Base-by-base conservation (phyloP, 805 yeast species). In the Saccharomycopsis schoenii region DNA sequence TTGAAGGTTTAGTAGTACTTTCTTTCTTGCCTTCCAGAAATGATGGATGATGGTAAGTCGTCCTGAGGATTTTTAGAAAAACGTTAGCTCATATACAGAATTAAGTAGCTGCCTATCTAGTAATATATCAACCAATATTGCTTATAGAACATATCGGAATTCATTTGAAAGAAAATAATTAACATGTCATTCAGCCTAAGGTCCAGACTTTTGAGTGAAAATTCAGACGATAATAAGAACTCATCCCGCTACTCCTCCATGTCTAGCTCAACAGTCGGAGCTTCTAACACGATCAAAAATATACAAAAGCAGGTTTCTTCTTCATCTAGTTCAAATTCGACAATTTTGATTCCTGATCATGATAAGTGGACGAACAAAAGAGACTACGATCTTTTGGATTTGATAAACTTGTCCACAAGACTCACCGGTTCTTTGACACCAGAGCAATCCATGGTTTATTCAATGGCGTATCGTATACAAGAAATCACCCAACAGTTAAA, bases 401-500 rank as follows among this genome's bases (percentile, higher is more conserved):
- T 56, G 29, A 47, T 61, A 37, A 62, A 61, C 4, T 50, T 63
- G 56, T 80, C 84, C 1, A 74, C 81, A 0, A 67, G 68, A 12
- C 73, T 82, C 36, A 72, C 75, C 1, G 81, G 83, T 10, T 69
- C 77, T 0, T 67, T 84, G 57, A 85, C 92, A 0, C 80, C 80
- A 9, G 99, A 94, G 70, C 98, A 94, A 70, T 74, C 86, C 15
- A 89, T 86, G 50, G 83, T 88, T 0, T 83, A 90, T 78, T 83
- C 84, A 69, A 78, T 83, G 37, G 76, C 82, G 65, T 82, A 84
- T 64, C 76, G 98, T 58, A 84, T 93, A 43, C 89, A 88, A 62
- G 98, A 93, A 69, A 84, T 93, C 60, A 80, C 91, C 0, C 77
- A 80, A 40, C 76, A 81, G 61, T 72, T 93, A 50, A 71, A 79